Conservation (phyloP, 2,329 filamentous ascomycete genomes). For the Fusarium coffeatum region DNA sequence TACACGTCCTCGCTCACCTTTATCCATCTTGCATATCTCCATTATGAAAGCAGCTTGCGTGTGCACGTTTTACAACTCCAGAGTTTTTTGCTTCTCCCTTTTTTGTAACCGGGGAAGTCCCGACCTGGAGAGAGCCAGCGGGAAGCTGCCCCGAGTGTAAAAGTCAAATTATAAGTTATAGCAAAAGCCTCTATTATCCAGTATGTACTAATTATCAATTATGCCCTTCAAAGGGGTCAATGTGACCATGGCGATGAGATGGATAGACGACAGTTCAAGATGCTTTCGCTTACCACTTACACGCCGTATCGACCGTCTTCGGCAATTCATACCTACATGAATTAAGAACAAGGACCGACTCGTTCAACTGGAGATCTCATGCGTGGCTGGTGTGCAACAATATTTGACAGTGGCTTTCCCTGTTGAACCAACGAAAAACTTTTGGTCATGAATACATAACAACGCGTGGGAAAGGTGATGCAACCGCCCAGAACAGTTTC, state of each 20-base stretch:
- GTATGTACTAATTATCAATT: neutral
- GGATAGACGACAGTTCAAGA: neutral
- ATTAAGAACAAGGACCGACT: constrained; percentile 9
- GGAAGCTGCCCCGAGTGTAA: constrained; percentile 13
- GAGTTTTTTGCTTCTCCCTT: constrained; percentile 21
- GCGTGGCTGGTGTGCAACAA: constrained; percentile 27
- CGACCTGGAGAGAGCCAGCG: constrained; percentile 12
- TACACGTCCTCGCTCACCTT: constrained; percentile 12
- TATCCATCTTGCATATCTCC: constrained; percentile 9
- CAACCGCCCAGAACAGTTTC: constrained; percentile 34
- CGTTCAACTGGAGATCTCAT: constrained; percentile 4
- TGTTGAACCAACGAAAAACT: constrained; percentile 1
- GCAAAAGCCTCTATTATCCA: neutral
- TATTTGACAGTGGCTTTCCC: constrained; percentile 13
- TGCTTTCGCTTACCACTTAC: constrained; percentile 39
- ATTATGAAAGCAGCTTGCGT: constrained; percentile 35
- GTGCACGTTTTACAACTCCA: constrained; percentile 32
- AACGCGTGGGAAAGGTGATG: constrained; percentile 28
- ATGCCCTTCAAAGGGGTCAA: constrained; percentile 6
- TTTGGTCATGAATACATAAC: constrained; percentile 10
- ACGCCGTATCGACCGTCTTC: constrained; percentile 14
- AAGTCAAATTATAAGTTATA: constrained; percentile 9
- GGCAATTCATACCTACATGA: constrained; percentile 22
- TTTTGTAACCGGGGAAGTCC: constrained; percentile 25
- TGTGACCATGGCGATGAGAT: constrained; percentile 31